A percentile compares a stretch with the other conserved stretches of the same genome.
Evolutionary conservation across 1,139 yeast species (phyloP).

Genomic region (Chernovozyma aurita): DNA sequence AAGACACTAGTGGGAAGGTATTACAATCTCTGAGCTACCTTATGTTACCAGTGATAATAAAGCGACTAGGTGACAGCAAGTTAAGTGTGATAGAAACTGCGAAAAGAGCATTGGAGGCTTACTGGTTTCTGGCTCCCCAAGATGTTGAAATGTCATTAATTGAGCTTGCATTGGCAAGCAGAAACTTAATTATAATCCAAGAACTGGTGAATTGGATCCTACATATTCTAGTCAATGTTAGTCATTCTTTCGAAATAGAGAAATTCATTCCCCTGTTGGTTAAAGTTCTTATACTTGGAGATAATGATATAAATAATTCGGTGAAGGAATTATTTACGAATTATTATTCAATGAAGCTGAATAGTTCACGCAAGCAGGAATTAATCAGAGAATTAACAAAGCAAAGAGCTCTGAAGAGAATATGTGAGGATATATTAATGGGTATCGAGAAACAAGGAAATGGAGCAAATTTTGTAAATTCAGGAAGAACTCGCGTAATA

Average conservation of each 20-base stretch:
- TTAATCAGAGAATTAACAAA: constrained; percentile 43
- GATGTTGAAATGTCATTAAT: constrained; percentile 49
- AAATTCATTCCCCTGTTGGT: constrained; percentile 25
- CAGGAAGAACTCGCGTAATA: not conserved
- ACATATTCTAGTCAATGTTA: constrained; percentile 26
- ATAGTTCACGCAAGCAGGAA: constrained; percentile 35
- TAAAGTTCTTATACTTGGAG: constrained; percentile 10
- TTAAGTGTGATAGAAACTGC: constrained; percentile 43
- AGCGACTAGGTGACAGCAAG: constrained; percentile 47
- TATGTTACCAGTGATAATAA: constrained; percentile 56
- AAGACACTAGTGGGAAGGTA: constrained; percentile 46
- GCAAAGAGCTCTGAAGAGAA: constrained; percentile 27
- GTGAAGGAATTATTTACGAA: constrained; percentile 19
- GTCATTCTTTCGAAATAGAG: constrained; percentile 29
- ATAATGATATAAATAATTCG: constrained; percentile 13
- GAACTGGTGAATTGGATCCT: constrained; percentile 37
- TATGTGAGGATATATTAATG: constrained; percentile 4
- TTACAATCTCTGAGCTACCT: constrained; percentile 46
- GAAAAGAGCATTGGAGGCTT: constrained; percentile 55
- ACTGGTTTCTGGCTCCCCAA: constrained; percentile 60
- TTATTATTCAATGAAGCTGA: constrained; percentile 26
- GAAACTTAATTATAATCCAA: constrained; percentile 34
- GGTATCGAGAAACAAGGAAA: not conserved
- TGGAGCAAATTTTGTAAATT: too few relatives aligned
- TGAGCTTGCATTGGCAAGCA: constrained; percentile 49